Conservation (phyloP, 768 basidiomycete species). For the Melanogaster broomeanus region DNA sequence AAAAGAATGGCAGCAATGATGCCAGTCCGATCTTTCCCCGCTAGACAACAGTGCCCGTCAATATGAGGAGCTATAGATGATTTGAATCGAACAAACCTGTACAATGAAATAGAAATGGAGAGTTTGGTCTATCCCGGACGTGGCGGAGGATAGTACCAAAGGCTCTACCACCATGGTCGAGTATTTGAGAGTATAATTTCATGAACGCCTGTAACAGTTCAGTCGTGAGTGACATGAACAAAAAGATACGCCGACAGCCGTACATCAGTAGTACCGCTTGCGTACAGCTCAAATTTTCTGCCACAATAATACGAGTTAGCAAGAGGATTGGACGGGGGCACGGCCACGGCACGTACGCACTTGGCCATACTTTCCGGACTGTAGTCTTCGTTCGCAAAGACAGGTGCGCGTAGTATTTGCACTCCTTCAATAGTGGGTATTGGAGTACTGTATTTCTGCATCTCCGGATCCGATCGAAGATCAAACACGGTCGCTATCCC, state of each 20-base stretch:
- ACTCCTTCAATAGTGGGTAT: slow-evolving; percentile 66
- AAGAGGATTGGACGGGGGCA: not conserved
- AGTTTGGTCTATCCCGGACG: slow-evolving; percentile 66
- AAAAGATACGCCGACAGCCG: not conserved
- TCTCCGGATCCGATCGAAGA: slow-evolving; percentile 79
- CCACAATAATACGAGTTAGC: slow-evolving; percentile 16
- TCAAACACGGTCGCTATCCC: slow-evolving; percentile 74
- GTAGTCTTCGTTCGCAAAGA: slow-evolving; percentile 72
- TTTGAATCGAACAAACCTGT: slow-evolving; percentile 44
- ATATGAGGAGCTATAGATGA: not conserved
- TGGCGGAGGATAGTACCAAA: slow-evolving; percentile 76
- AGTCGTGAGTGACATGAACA: not conserved
- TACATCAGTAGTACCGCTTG: slow-evolving; percentile 80
- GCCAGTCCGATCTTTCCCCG: slow-evolving; percentile 84
- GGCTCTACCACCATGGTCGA: slow-evolving; percentile 68
- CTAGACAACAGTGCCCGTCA: slow-evolving; percentile 30
- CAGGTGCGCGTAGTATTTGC: slow-evolving; percentile 59
- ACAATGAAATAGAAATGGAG: slow-evolving; percentile 74
- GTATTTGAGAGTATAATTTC: slow-evolving; percentile 78
- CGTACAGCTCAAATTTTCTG: slow-evolving; percentile 59
- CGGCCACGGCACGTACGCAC: slow-evolving; percentile 55
- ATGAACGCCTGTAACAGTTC: slow-evolving; percentile 62
- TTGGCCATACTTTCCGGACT: slow-evolving; percentile 83
- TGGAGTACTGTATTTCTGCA: slow-evolving; percentile 69
- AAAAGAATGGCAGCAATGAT: slow-evolving; percentile 72